Conservation (phyloP, 805 yeast species). For the Candida parachauliodes region DNA sequence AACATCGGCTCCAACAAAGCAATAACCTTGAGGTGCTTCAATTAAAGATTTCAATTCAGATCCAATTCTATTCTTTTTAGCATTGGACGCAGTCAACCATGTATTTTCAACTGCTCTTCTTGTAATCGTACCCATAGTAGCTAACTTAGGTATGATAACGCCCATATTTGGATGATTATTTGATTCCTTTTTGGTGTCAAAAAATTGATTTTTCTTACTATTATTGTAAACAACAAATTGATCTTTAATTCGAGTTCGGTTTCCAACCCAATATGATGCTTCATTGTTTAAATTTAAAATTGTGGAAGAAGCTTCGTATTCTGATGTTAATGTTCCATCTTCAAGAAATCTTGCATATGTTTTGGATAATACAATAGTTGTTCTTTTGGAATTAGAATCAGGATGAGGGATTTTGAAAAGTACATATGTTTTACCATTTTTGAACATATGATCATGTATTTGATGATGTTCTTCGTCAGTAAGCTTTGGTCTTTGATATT, state of each 20-base stretch:
- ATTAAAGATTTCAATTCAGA: conserved; percentile 89
- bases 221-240: conserved; percentile 76
- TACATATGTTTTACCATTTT: conserved; percentile 23
- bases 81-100: conserved; percentile 97
- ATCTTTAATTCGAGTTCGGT: conserved; percentile 74
- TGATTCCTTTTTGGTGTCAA: conserved; percentile 20
- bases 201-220: conserved; percentile 18
- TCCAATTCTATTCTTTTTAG: conserved; percentile 80
- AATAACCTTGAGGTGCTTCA: conserved; percentile 83
- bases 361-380: conserved; percentile 76
- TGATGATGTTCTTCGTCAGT: conserved; percentile 25
- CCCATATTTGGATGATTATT: conserved; percentile 44
- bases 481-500: conserved; percentile 32
- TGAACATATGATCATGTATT: conserved; percentile 21
- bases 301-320: conserved; percentile 66
- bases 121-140: conserved; percentile 96
- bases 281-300: conserved; percentile 75
- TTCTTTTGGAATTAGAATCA: conserved; percentile 69
- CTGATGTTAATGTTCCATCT: conserved; percentile 66
- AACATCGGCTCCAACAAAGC: conserved; percentile 97
- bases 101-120: conserved; percentile 95
- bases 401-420: conserved; percentile 84
- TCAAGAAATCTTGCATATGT: conserved; percentile 70
- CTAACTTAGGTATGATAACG: conserved; percentile 75
- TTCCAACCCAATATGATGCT: conserved; percentile 91